These are phyloP conservation scores for Hypocreales sp. DNA, from an alignment of 2,329 filamentous ascomycete species.

Conservation along the genomic window DNA sequence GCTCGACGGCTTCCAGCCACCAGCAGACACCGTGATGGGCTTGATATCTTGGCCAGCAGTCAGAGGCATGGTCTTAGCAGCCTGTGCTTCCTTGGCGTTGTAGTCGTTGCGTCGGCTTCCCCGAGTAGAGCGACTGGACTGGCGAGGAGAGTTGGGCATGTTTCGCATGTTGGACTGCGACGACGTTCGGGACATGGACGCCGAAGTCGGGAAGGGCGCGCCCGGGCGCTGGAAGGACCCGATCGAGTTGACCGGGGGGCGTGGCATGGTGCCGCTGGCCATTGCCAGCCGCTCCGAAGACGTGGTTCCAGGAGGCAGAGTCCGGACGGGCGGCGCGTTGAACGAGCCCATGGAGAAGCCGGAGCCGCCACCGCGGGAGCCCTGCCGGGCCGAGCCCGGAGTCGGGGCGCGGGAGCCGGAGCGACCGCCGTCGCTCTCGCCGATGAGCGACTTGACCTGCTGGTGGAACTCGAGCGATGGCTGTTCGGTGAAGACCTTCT, in stretches of 20 bases:
- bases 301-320: slow-evolving; percentile 60
- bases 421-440: slow-evolving; percentile 49
- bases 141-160: slow-evolving; percentile 57
- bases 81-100: slow-evolving; percentile 46
- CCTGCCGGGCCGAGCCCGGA: slow-evolving; percentile 31
- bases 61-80: slow-evolving; percentile 80
- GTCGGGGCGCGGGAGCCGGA: slow-evolving; percentile 43
- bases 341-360: slow-evolving; percentile 59
- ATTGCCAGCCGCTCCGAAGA: slow-evolving; percentile 62
- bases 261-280: slow-evolving; percentile 35
- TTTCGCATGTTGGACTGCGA: slow-evolving; percentile 45
- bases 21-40: slow-evolving; percentile 54
- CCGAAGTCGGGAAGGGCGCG: slow-evolving; percentile 45
- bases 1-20: slow-evolving; percentile 81
- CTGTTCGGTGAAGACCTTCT: slow-evolving; percentile 91
- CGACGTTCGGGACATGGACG: slow-evolving; percentile 48
- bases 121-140: slow-evolving; percentile 44
- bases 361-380: slow-evolving; percentile 34
- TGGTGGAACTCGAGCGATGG: slow-evolving; percentile 86
- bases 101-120: slow-evolving; percentile 49
- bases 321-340: slow-evolving; percentile 29
- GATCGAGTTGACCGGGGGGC: slow-evolving; percentile 25
- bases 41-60: slow-evolving; percentile 72
- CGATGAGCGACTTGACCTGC: slow-evolving; percentile 75
- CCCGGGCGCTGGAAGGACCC: slow-evolving; percentile 26